These are phyloP conservation scores for Botrytis elliptica DNA, from an alignment of 2,329 filamentous ascomycete species.

Conservation along the genomic window DNA sequence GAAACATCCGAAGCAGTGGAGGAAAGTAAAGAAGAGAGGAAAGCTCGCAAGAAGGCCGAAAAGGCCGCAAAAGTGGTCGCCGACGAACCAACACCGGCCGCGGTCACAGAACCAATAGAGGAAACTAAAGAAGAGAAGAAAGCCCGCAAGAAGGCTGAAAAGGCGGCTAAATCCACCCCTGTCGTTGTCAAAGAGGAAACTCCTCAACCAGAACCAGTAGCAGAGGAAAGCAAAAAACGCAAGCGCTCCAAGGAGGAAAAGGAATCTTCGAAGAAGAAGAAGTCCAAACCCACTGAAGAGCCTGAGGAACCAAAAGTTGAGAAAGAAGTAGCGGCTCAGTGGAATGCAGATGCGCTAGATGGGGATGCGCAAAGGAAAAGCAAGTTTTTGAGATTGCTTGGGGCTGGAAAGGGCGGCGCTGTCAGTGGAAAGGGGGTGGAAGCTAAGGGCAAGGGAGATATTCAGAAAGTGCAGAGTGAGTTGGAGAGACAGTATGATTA, in stretches of 20 bases:
- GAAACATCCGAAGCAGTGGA: not conserved
- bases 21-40: conserved; percentile 5
- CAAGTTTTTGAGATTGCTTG: conserved; percentile 41
- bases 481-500: conserved; percentile 41
- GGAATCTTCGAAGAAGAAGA: conserved; percentile 17
- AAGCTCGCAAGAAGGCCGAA: conserved; percentile 23
- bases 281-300: conserved; percentile 16
- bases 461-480: conserved; percentile 38
- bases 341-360: conserved; percentile 25
- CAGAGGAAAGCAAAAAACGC: conserved; percentile 20
- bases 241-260: conserved; percentile 25
- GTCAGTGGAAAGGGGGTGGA: conserved; percentile 17
- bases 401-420: conserved; percentile 33
- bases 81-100: conserved; percentile 7
- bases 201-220: not conserved
- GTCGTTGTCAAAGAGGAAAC: conserved; percentile 9
- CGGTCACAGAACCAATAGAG: not conserved
- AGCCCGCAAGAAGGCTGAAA: conserved; percentile 24
- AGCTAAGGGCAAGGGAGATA: conserved; percentile 24
- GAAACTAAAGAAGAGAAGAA: conserved; percentile 9
- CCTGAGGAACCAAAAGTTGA: conserved; percentile 12
- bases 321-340: conserved; percentile 19
- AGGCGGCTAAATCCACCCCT: conserved; percentile 11
- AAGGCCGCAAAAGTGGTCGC: conserved; percentile 11
- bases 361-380: conserved; percentile 38